Base-by-base conservation (phyloP, 495 filamentous ascomycete species). In the Hypoxylon cercidicola region DNA sequence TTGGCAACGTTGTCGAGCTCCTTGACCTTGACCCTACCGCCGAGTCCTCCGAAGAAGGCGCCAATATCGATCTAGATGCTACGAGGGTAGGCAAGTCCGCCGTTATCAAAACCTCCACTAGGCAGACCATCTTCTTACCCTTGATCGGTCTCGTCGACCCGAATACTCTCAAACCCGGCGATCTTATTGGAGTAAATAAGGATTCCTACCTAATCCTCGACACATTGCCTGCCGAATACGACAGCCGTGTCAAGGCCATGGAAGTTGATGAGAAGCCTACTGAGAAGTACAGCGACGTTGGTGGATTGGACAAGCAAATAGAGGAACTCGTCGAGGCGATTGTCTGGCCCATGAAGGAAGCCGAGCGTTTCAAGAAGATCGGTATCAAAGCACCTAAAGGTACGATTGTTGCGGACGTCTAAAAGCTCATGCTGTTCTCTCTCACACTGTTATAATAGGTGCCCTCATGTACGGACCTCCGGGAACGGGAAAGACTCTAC, bases 301-400 rank as follows among this genome's bases (percentile, higher is more conserved):
- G 95, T 75, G 95, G 95, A 32, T 80, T 99, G 70, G 93, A 97
- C 78, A 99, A 99, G 80, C 95, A 99, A 82, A 99, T 99, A 74
- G 96, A 97, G 75, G 95, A 99, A 80, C 88, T 99, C 39, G 92
- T 99, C n/a, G 95, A 99, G 77, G 95, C 95, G 56, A 94, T 99
- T 23, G 95, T 99, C 47, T 97, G 92, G 96, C 95, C 95, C 6
- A 99, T 99, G 95, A 97, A 98, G 85, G 93, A 98, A 81, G 93
- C 95, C 5, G 96, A 98, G 69, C 85, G 92, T 46, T 99, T 99
- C 81, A 98, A 97, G 86, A 97, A 96, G 85, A 96, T 99, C 62
- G 95, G 95, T 62, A 98, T 99, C 82, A 99, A 99, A 82, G 93
- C 95, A n/a, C 95, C 95, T 7, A 99, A 99, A 78, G 95, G 95